These are phyloP conservation scores for Fusarium virguliforme DNA, from an alignment of 2,329 filamentous ascomycete genomes.

Conservation along the genomic window DNA sequence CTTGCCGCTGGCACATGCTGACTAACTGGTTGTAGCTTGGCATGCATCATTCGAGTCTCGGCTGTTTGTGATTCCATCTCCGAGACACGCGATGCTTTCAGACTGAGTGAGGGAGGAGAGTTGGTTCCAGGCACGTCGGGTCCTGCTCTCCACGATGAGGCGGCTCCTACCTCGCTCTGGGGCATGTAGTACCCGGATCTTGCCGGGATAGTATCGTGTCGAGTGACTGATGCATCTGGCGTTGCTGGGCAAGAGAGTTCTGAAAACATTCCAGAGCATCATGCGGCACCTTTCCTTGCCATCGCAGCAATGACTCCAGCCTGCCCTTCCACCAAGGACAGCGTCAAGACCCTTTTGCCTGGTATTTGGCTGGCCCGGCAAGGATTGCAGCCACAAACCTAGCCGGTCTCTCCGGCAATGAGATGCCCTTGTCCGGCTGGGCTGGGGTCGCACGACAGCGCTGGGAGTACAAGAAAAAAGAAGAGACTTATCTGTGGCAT, in stretches of 20 bases:
- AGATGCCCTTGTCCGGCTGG: no score
- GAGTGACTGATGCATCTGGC: background rate
- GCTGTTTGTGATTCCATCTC: background rate
- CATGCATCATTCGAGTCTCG: background rate
- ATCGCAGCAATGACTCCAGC: background rate
- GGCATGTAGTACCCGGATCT: background rate
- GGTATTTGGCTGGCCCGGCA: background rate
- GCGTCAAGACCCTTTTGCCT: background rate
- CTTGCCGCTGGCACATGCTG: constrained; percentile 4
- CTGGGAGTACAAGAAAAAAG: background rate
- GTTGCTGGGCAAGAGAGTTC: background rate
- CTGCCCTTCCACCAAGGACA: background rate
- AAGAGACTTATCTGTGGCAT: background rate
- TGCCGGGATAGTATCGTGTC: background rate
- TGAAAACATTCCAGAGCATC: background rate
- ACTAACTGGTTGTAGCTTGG: constrained; percentile 7
- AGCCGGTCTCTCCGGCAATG: background rate
- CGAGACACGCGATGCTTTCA: background rate
- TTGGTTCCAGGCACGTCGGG: background rate
- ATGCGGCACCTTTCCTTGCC: background rate
- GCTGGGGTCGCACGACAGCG: background rate
- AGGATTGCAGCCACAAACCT: constrained; percentile 4
- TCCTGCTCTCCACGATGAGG: no score
- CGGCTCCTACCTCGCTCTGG: background rate
- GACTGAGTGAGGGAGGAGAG: background rate